Evolutionary conservation across 257 asterid genomes (phyloP), one percentile per base, ranked within the genome.

Genomic region (Eustoma russellianum): DNA sequence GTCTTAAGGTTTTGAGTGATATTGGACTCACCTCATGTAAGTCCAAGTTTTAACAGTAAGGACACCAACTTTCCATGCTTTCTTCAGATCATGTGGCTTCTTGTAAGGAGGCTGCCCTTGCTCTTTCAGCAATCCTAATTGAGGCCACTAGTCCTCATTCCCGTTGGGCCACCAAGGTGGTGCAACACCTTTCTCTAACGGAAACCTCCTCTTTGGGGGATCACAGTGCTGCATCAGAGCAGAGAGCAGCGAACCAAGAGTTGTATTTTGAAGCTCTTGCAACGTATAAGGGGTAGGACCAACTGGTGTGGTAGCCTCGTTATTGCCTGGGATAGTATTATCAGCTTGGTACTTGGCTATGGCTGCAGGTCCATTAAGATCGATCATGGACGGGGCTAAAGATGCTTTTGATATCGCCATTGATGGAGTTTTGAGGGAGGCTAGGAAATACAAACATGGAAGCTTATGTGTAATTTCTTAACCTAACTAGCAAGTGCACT

Each of bases 151-250:
- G 2, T 78, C 94, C 64, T 88, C 97, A 48, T 65, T 62, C 60
- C 94, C 97, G 1, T 61, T 77, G 2, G 95, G 97, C 97, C 97
- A 88, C 97, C 97, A 85, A 2, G 97, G 97, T 0, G 97, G 97
- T 0, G 94, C 59, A 28, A 82, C 79, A 0, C 97, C 97, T 55
- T 82, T 88, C 74, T 88, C 97, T 50, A 88, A 68, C 0, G 95
- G 97, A 61, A 82, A 88, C 64, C 94, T 75, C 61, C 97, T 73
- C 75, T 88, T 95, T 12, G 97, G 97, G 5, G 95, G 97, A 49
- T 82, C 83, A 12, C 97, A 88, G 60, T 85, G 97, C 64, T 85
- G 95, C 95, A 88, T 88, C 10, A 88, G 74, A 33, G 97, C 93
- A 0, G 97, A 88, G 10, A 88, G 53, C 53, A 88, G 65, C 0